phyloP scores from a whole-genome alignment of 2,329 filamentous ascomycete genomes.

The Rhynchosporium agropyri region DNA sequence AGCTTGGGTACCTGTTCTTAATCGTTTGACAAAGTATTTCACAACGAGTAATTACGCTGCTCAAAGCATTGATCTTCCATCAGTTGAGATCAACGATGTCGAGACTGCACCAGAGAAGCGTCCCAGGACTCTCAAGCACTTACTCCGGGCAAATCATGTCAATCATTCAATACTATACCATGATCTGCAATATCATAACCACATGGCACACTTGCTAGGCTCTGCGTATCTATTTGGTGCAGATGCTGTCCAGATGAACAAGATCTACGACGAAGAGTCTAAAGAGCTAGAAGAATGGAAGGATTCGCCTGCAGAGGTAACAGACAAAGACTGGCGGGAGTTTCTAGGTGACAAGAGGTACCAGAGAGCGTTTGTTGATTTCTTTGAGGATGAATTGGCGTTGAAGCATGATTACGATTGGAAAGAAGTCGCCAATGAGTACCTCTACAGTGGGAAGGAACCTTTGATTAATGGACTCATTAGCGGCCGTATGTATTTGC shows the following conservation, averaged over 20 bases:
- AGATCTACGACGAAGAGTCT: constrained; percentile 77
- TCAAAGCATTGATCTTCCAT: constrained; percentile 58
- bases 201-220: constrained; percentile 78
- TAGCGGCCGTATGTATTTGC: constrained; percentile 65
- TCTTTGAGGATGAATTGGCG: constrained; percentile 90
- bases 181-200: constrained; percentile 76
- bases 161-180: constrained; percentile 86
- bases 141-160: constrained; percentile 88
- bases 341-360: constrained; percentile 79
- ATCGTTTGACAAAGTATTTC: constrained; percentile 43
- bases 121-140: constrained; percentile 82
- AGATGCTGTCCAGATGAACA: constrained; percentile 69
- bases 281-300: constrained; percentile 76
- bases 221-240: constrained; percentile 87
- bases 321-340: constrained; percentile 81
- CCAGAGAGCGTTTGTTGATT: constrained; percentile 90
- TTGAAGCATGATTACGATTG: constrained; percentile 75
- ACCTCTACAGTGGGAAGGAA: constrained; percentile 71
- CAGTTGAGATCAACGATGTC: constrained; percentile 75
- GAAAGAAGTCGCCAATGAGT: constrained; percentile 75
- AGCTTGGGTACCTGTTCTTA: constrained; percentile 48
- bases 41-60: constrained; percentile 39
- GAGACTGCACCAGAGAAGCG: constrained; percentile 80
- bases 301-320: constrained; percentile 83
- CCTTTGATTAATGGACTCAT: constrained; percentile 82